Percentiles rank a stretch among this genome's conserved stretches.
Conservation (phyloP, 805 yeast species). For the Lipomyces sp. region DNA sequence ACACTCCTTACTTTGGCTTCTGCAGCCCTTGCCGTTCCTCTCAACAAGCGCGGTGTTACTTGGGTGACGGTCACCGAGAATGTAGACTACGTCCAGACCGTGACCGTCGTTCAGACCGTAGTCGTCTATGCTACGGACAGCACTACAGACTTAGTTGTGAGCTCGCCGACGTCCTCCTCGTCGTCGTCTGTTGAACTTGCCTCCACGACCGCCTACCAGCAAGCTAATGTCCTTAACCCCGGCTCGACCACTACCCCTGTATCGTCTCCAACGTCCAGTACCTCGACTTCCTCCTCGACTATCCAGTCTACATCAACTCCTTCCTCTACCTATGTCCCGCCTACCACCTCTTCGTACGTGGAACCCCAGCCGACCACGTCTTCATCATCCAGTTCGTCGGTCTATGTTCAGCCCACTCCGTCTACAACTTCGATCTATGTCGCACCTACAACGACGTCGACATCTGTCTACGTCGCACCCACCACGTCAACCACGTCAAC, state of each 20-base stretch:
- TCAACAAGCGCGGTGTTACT: constrained; percentile 29
- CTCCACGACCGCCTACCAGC: constrained; percentile 3
- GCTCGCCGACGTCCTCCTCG: constrained; percentile 12
- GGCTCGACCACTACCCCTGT: constrained; percentile 5
- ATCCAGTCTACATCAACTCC: constrained; percentile 13
- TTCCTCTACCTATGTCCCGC: constrained; percentile 20
- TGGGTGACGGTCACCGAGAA: constrained; percentile 32
- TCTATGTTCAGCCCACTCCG: constrained; percentile 17
- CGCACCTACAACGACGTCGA: not conserved
- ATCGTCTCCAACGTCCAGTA: constrained; percentile 5
- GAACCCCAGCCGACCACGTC: constrained; percentile 16
- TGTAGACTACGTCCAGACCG: constrained; percentile 25
- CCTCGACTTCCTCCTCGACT: constrained; percentile 22
- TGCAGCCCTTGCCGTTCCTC: constrained; percentile 22
- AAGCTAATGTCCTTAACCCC: not conserved
- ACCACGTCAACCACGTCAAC: constrained; percentile 1
- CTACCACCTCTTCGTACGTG: constrained; percentile 15
- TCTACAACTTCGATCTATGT: constrained; percentile 1
- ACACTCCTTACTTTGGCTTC: constrained; percentile 22
- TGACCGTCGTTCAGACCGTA: constrained; percentile 27
- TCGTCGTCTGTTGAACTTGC: constrained; percentile 12
- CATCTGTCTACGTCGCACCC: constrained; percentile 17
- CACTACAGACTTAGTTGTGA: constrained; percentile 7
- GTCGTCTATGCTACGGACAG: constrained; percentile 22
- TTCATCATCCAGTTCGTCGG: not conserved